These are phyloP conservation scores for Colletotrichum truncatum DNA, from an alignment of 2,329 filamentous ascomycete genomes.

Conservation along the genomic window DNA sequence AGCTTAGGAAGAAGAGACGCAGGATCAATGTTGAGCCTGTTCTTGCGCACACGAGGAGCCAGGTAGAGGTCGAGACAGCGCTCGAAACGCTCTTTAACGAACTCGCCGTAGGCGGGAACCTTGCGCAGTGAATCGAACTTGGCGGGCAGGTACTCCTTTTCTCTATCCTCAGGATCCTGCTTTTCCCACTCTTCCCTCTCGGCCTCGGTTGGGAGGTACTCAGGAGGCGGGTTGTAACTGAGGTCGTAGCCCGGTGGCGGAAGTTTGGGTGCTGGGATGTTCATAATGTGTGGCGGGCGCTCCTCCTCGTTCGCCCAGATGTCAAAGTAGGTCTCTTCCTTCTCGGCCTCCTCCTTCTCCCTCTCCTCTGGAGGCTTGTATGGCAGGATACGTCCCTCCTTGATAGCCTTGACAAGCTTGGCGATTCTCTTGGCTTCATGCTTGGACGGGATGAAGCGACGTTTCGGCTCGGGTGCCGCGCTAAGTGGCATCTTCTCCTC, in stretches of 20 bases:
- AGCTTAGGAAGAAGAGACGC: constrained; percentile 92
- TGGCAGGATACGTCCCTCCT: constrained; percentile 91
- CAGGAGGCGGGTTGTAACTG: constrained; percentile 94
- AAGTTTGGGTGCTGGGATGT: constrained; percentile 92
- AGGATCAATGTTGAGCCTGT: constrained; percentile 96
- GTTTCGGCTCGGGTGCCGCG: constrained; percentile 93
- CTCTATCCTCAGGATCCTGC: constrained; percentile 87
- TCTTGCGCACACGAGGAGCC: constrained; percentile 89
- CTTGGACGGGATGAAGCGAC: constrained; percentile 94
- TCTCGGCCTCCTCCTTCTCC: constrained; percentile 75
- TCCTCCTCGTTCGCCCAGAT: constrained; percentile 94
- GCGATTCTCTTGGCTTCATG: constrained; percentile 96
- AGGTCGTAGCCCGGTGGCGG: constrained; percentile 94
- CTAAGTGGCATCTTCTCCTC: constrained; percentile 95
- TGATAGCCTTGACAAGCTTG: constrained; percentile 96
- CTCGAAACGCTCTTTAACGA: constrained; percentile 97
- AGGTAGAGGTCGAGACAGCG: constrained; percentile 95
- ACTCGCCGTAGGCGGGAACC: constrained; percentile 87
- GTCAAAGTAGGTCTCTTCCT: constrained; percentile 81
- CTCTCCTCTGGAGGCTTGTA: constrained; percentile 79
- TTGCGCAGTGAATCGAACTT: constrained; percentile 86
- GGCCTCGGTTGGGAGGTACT: constrained; percentile 88
- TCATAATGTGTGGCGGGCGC: constrained; percentile 87
- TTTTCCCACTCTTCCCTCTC: constrained; percentile 89
- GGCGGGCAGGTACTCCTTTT: constrained; percentile 86